Percentiles rank a stretch among this genome's conserved stretches.
Evolutionary conservation across 1,139 yeast species (phyloP).

Genomic region (Saccharomyces hybrid): DNA sequence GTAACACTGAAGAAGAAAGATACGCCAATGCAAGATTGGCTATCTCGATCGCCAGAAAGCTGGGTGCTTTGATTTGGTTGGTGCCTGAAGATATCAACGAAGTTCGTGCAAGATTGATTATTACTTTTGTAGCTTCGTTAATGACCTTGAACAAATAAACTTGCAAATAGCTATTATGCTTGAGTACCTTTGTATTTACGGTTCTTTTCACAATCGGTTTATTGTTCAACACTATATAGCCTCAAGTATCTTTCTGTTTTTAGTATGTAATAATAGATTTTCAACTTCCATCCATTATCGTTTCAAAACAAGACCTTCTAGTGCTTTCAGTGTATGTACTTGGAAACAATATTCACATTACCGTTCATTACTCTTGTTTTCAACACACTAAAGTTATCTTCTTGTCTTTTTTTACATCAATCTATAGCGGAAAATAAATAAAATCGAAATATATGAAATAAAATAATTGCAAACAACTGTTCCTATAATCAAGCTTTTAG

Average conservation of each 20-base stretch:
- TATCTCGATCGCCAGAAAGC: constrained; percentile 93
- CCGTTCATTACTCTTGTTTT: background rate
- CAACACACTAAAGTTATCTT: background rate
- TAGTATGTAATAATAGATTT: background rate
- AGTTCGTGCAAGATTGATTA: constrained; percentile 85
- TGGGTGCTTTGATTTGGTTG: constrained; percentile 96
- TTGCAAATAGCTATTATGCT: background rate
- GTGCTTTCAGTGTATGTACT: no score
- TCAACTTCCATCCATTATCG: constrained; percentile 2
- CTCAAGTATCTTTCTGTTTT: background rate
- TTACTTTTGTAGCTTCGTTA: constrained; percentile 90
- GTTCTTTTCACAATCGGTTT: background rate
- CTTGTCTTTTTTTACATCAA: background rate
- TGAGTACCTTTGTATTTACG: background rate
- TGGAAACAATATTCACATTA: no score
- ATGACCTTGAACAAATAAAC: constrained; percentile 48
- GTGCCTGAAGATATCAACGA: constrained; percentile 99
- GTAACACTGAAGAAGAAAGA: constrained; percentile 70
- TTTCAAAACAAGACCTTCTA: no score
- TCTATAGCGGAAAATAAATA: background rate
- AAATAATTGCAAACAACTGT: background rate
- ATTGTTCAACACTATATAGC: background rate
- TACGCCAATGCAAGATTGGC: constrained; percentile 95
- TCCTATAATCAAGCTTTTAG: background rate
- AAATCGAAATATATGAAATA: background rate